Evolutionary conservation across 345 rosid species (phyloP), one percentile per base, ranked within the genome.

Genomic region (Nephelium lappaceum): DNA sequence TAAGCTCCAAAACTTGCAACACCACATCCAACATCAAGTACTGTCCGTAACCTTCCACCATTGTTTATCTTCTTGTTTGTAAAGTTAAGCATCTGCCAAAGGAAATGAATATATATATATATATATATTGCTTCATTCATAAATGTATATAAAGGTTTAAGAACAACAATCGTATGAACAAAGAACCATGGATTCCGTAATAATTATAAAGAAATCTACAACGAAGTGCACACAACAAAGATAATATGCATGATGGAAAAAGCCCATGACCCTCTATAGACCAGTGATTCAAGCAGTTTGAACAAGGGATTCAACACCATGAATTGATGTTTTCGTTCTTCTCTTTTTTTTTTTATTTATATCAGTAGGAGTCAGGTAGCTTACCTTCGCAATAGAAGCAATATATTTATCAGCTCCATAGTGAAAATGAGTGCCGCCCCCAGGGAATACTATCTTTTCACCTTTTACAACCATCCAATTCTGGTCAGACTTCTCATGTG

Each of bases 381-480:
- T 90, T 91, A 94, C 99, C 72, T 94, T 94, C 6, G 99, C 99
- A 79, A 96, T 89, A 5, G 94, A 87, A 69, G 99, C 90, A 81
- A 96, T 96, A 82, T 96, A 96, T 77, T 96, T 96, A 81, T 87
- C 99, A 80, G 99, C 99, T 78, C 99, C 99, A 73, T 94, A 91
- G 86, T 96, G 99, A 81, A 96, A 96, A 85, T 96, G 99, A 69
- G 99, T 96, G 65, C 99, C 99, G 69, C 99, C 99, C 31, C 99
- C 99, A 0, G 99, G 98, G 73, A 96, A 96, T 6, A 69, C 75
- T n/a, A 96, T 96, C 86, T 90, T 96, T 43, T 96, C 97, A 67
- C 98, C 99, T 92, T 93, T 92, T 1, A 91, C 98, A 88, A 92
- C 95, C 99, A 96, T 96, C 99, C 99, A 96, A 80, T 96, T 96